Base-by-base conservation (phyloP, 1,284 basidiomycete species). In the Peniophora sp. region DNA sequence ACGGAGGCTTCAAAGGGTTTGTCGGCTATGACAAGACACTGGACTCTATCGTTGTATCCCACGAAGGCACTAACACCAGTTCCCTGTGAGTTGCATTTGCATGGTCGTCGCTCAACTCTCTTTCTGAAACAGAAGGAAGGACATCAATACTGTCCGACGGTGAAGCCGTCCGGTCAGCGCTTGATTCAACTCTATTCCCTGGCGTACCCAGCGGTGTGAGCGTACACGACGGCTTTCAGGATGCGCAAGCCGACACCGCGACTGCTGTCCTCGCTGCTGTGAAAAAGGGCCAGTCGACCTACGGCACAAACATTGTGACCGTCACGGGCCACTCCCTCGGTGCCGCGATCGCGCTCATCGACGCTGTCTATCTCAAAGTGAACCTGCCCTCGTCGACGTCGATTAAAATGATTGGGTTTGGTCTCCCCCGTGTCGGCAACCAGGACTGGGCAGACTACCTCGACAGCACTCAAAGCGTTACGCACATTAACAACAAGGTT, bases 371-470 rank as follows among this genome's bases (percentile, higher is more conserved):
- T 57, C 61, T 75, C 5, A 58, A 58, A 1, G 49, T 66, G 6
- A 57, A 65, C 17, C 60, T 75, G 1, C 64, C 69, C 8, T n/a
- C 59, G 0, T 54, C 54, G 24, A 52, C 54, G 0, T 61, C 57
- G 2, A 60, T 73, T 53, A 57, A 56, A 11, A 59, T 61, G 6
- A 60, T 79, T 27, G 64, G 65, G 0, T 82, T 76, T 54, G 79
- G 78, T 20, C 68, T 81, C 62, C 84, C 84, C 17, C 72, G 83
- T 37, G 81, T 84, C 35, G 83, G 83, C 9, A 85, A 85, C 58
- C 71, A 76, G 55, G 75, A 65, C 0, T 83, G 80, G 52, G 81
- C 80, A 0, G 54, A 79, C 57, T 83, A 76, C 53, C 71, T 85
- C 18, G 81, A 85, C 57, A 60, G 75, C 36, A 47, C 68, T 10